phyloP scores from a whole-genome alignment of 257 asterid species.

The Solanum pennellii region DNA sequence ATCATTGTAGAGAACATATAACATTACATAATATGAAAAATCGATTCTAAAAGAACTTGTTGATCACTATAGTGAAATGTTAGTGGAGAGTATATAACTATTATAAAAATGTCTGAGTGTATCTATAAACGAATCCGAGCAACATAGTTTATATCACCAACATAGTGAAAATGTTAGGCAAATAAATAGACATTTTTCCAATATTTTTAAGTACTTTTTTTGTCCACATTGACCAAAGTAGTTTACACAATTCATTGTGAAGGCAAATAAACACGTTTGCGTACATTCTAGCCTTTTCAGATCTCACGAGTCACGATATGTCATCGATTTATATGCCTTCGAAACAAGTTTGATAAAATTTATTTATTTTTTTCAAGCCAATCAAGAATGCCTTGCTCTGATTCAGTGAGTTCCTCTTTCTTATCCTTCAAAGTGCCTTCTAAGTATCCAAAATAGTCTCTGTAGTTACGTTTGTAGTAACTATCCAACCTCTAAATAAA shows the following conservation, averaged over 20 bases:
- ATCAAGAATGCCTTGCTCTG: constrained; percentile 69
- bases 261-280: no score
- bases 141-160: background rate
- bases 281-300: background rate
- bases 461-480: constrained; percentile 71
- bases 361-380: constrained; percentile 58
- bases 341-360: background rate
- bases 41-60: background rate
- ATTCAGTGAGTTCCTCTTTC: constrained; percentile 42
- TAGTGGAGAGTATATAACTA: background rate
- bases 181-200: background rate
- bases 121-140: background rate
- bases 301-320: background rate
- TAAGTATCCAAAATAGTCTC: constrained; percentile 60
- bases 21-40: background rate
- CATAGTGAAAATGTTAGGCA: background rate
- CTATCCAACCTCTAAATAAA: constrained; percentile 50
- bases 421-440: constrained; percentile 66
- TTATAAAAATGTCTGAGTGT: background rate
- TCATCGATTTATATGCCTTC: background rate
- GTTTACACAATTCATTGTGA: background rate
- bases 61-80: background rate
- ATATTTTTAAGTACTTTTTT: background rate
- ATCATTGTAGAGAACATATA: background rate
- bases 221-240: background rate